Base-by-base conservation (phyloP, 1,284 basidiomycete genomes). In the Schizophyllum amplum region DNA sequence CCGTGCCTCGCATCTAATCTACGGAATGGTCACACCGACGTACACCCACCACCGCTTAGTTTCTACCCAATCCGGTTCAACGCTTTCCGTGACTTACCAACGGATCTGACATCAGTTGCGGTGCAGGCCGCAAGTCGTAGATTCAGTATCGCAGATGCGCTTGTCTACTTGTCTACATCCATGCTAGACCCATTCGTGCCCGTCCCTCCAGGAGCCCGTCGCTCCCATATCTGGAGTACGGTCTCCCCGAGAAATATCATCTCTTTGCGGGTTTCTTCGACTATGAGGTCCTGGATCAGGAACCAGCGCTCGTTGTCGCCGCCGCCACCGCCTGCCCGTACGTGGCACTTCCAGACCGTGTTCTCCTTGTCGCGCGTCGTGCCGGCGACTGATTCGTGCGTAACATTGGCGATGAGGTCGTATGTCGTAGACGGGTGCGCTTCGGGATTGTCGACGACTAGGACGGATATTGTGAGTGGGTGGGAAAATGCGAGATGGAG, bases 231-330 rank as follows among this genome's bases (percentile, higher is more conserved):
- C 81, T 98, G 97, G 52, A 99, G 75, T 52, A 97, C 90, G 24
- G 91, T 94, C 72, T 99, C 97, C 24, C 95, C 96, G 42, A 99
- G 77, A 69, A 98, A 96, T 60, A 99, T 95, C 92, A 99, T 95
- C 68, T 98, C 94, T 70, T 90, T 91, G 61, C 95, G 82, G 27
- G 94, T 91, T 67, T 98, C 93, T 67, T 96, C 91, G 6, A 99
- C 95, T 58, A 97, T 90, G 59, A 99, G 78, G 75, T 99, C 97
- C 71, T 99, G 95, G 58, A 98, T 90, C 73, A 94, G 89, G 71
- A 92, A 92, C 97, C 97, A 99, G 69, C 90, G 92, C 70, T 98
- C 94, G 54, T 79, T 81, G 57, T 94, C 92, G 25, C 86, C 89
- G 13, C 86, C 87, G 47, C 88, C 89, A 22, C 82, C 78, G 48